Base-by-base conservation (phyloP, 345 rosid species). In the Euphorbia pulcherrima region DNA sequence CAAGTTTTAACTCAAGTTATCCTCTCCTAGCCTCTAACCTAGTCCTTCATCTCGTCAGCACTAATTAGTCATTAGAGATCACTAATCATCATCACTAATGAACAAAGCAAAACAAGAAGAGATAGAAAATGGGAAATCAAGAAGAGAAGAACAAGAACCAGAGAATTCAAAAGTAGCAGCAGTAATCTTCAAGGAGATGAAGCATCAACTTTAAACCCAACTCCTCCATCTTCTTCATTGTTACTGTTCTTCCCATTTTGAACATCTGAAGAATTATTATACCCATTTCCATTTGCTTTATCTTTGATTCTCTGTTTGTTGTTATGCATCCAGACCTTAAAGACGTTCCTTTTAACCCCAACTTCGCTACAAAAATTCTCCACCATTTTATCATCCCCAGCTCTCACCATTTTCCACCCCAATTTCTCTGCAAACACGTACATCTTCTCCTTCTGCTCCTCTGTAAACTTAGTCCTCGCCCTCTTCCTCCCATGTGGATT, bases 311-410 rank as follows among this genome's bases (percentile, higher is more conserved):
- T 79, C 57, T 79, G 79, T 79, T 87, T 91, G 75, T 88, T 82
- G 67, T 91, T 91, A 58, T 91, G 94, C 86, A 91, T 88, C 97
- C 95, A 88, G 0, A 88, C 90, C 74, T 85, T 90, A 70, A 91
- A 76, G n/a, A 88, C 91, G 16, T 84, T 80, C 74, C 95, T 85
- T 28, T 72, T 70, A 2, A 91, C 87, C 60, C 91, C 88, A 60
- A 82, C 73, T 41, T 85, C 91, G 18, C 54, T 47, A 78, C 97
- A 91, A 51, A 91, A 83, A 7, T 77, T 79, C 59, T 79, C 76
- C 70, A 83, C 79, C 24, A 65, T 29, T 60, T 51, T 84, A n/a
- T 87, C 91, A 27, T 85, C 86, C 0, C n/a, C 41, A 18, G 72
- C 75, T 58, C 77, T 84, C 67, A 73, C 78, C 86, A 91, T 81